Percentiles rank a stretch among this genome's conserved stretches.
These are phyloP conservation scores for Colletotrichum costaricense DNA, from an alignment of 2,329 filamentous ascomycete species.

Conservation along the genomic window DNA sequence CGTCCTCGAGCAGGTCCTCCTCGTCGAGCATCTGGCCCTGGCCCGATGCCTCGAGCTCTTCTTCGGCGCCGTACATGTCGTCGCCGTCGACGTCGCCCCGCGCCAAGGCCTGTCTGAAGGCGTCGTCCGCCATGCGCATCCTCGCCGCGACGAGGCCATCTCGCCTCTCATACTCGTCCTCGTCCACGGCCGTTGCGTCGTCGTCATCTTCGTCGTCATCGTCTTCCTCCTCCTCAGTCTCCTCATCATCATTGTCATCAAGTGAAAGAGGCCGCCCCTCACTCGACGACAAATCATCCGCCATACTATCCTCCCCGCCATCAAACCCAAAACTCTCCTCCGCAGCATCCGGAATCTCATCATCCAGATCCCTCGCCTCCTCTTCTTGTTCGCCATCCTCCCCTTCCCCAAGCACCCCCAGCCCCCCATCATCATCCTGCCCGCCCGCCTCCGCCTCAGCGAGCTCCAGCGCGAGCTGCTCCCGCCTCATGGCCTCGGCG, in stretches of 20 bases:
- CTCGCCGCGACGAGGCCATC: slow-evolving; percentile 58
- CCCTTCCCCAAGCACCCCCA: slow-evolving; percentile 57
- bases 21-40: slow-evolving; percentile 72
- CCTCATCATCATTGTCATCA: slow-evolving; percentile 33
- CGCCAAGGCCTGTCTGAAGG: slow-evolving; percentile 68
- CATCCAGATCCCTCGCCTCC: slow-evolving; percentile 71
- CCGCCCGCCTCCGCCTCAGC: slow-evolving; percentile 69
- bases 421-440: slow-evolving; percentile 48
- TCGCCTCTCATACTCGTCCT: slow-evolving; percentile 55
- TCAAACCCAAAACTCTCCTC: slow-evolving; percentile 63
- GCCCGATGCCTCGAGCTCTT: slow-evolving; percentile 66
- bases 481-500: slow-evolving; percentile 76
- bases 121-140: slow-evolving; percentile 69
- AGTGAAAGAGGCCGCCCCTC: slow-evolving; percentile 13
- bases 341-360: slow-evolving; percentile 75
- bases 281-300: slow-evolving; percentile 45
- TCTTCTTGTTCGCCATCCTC: slow-evolving; percentile 63
- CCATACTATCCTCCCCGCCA: slow-evolving; percentile 44
- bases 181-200: slow-evolving; percentile 37
- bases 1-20: slow-evolving; percentile 61
- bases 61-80: slow-evolving; percentile 64
- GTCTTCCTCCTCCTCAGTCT: slow-evolving; percentile 55
- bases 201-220: slow-evolving; percentile 51
- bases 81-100: slow-evolving; percentile 60
- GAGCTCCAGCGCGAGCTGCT: slow-evolving; percentile 79